Evolutionary conservation across 225 moss, liverwort and hornwort species (phyloP), one percentile per base, ranked within the genome.

Genomic region (Bryoerythrophyllum caledonicum): DNA sequence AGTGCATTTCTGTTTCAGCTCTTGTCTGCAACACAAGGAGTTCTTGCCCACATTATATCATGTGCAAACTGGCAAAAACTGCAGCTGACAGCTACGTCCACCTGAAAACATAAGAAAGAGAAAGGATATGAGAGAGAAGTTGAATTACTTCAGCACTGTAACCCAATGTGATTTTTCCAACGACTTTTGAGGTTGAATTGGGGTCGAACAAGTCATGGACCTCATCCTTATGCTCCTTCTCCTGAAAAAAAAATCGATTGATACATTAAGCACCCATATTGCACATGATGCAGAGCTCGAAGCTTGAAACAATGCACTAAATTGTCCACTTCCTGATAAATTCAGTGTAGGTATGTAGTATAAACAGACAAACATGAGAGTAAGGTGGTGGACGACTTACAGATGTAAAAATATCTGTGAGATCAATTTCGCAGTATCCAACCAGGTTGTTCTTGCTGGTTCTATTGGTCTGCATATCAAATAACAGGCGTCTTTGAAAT

Each of bases 391-490:
- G 48, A 49, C 73, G 73, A 86, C 94, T 90, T 85, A 97, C 97
- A 69, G 80, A 66, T 67, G 78, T 74, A 68, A 93, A 94, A 56
- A 97, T 85, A 5, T 89, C 80, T 63, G 84, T 82, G 63, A 99
- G 84, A 79, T 99, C 95, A 55, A 93, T 60, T 71, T 99, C 97
- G 82, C 91, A 92, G 63, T 88, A 99, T 71, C 95, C 93, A 53
- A 99, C 76, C 55, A 99, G 78, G 75, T 80, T 93, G 57, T 76
- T 95, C 73, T 86, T 89, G 59, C 78, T 85, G 43, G 84, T 67
- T 74, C 10, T 70, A 70, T 83, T 93, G 35, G 84, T 97, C 96
- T 97, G 94, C 91, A 82, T 87, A 80, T 68, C 55, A 70, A 68
- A 71, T 49, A 38, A 62, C 56, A 71, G 61, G 48, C 14, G 21